Base-by-base conservation (phyloP, 1,284 basidiomycete genomes). In the Neotropicomus parvogracilis region DNA sequence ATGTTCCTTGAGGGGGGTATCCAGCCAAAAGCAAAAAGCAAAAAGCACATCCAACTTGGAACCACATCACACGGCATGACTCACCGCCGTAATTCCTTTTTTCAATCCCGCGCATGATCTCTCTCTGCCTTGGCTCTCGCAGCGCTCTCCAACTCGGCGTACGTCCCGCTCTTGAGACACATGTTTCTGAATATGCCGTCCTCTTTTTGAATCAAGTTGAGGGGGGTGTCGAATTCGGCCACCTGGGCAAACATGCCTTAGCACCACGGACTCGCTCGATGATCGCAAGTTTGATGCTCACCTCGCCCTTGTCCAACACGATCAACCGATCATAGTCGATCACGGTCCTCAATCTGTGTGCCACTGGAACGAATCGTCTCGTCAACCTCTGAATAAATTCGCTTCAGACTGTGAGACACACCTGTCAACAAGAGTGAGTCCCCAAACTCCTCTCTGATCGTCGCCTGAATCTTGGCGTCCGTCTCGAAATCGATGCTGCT, bases 191-290 rank as follows among this genome's bases (percentile, higher is more conserved):
- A 93, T 14, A 88, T 76, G 0, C 89, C 85, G 36, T 75, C 77
- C 44, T 87, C 79, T 56, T 84, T 87, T 39, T 78, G 74, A 16
- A 94, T 82, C 55, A 94, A 68, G 45, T 81, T 83, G 65, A 78
- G 75, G 0, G 92, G 92, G 0, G 89, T 91, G 62, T 92, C 93
- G 53, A 88, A 87, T 65, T 95, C 92, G 8, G 73, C 81, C 33
- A 93, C 70, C 71, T 79, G 32, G 9, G 12, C 6, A 1, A 10
- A 11, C 4, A 24, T 8, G 24, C 1, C 3, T 41, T 20, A 54
- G 29, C 19, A 33, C 27, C 17, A 11, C 4, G 36, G 44, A 46
- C 34, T 17, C 4, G 17, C 1, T 19, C 24, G 4, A 16, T 7
- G 4, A 36, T 6, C 9, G 3, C 2, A 5, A 9, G 4, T 3